Conservation (phyloP, 192 early-diverging fungal species). For the Linnemannia zychae region DNA sequence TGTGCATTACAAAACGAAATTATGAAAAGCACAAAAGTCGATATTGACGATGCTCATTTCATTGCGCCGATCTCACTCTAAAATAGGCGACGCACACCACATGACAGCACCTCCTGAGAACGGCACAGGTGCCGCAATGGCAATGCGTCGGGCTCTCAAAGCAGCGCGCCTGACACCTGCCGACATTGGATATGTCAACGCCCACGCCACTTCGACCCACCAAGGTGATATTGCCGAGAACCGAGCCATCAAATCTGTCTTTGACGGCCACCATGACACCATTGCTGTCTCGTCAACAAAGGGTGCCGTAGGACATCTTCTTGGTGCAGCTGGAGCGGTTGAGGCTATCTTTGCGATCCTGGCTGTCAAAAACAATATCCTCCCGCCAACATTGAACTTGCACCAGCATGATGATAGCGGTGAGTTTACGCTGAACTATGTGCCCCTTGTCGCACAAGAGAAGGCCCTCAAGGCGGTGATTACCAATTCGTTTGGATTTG, state of each 20-base stretch:
- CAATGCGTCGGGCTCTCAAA: slow-evolving; percentile 87
- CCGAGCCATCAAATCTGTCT: slow-evolving; percentile 84
- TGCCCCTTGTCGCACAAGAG: slow-evolving; percentile 77
- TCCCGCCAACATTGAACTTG: slow-evolving; percentile 92
- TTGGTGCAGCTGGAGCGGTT: slow-evolving; percentile 96
- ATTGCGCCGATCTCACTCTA: too few species aligned
- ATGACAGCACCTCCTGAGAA: slow-evolving; percentile 93
- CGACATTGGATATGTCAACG: slow-evolving; percentile 91
- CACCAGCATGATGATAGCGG: slow-evolving; percentile 67
- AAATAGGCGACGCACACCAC: slow-evolving; percentile 86
- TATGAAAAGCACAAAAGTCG: too few species aligned
- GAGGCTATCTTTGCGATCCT: slow-evolving; percentile 93
- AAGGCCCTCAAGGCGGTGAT: slow-evolving; percentile 74
- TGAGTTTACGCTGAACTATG: slow-evolving; percentile 88
- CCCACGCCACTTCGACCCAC: slow-evolving; percentile 93
- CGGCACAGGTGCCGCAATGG: slow-evolving; percentile 87
- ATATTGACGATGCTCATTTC: neutral
- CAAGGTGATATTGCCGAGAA: slow-evolving; percentile 89
- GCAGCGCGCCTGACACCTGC: slow-evolving; percentile 67
- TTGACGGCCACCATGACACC: slow-evolving; percentile 63
- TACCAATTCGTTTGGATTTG: slow-evolving; percentile 95
- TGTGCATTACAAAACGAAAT: too few species aligned
- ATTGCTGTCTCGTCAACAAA: slow-evolving; percentile 92
- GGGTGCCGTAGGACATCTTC: slow-evolving; percentile 91
- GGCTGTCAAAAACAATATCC: slow-evolving; percentile 77